These are phyloP conservation scores for Kalanchoe fedtschenkoi DNA, from an alignment of 164 flowering plant species.

Conservation along the genomic window DNA sequence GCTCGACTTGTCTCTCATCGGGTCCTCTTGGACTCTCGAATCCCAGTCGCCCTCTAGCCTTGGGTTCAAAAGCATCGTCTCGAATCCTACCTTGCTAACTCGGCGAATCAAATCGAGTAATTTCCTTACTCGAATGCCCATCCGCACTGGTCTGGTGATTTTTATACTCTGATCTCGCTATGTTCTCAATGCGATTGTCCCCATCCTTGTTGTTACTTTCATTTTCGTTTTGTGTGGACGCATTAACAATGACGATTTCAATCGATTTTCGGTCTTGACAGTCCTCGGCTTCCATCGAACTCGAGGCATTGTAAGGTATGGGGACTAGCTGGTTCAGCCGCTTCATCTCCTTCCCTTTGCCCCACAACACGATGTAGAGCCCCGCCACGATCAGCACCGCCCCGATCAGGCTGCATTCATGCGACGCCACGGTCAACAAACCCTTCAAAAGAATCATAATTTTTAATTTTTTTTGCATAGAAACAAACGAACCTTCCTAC, in stretches of 20 bases:
- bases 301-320: background rate
- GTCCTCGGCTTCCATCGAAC: background rate
- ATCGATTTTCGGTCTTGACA: background rate
- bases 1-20: no score
- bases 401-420: slow-evolving; percentile 24
- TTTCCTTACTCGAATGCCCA: no score
- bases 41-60: no score
- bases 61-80: no score
- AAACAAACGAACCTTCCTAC: slow-evolving; percentile 31
- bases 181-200: no score
- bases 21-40: no score
- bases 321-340: slow-evolving; percentile 14
- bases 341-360: slow-evolving; percentile 33
- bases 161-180: no score
- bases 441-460: no score
- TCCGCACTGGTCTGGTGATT: no score
- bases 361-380: slow-evolving; percentile 43
- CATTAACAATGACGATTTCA: background rate
- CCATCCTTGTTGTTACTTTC: no score
- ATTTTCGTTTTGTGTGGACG: background rate
- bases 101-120: no score
- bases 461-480: background rate
- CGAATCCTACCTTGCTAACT: no score
- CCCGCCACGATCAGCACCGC: slow-evolving; percentile 29
- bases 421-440: background rate